Base-by-base conservation (phyloP, 352 stramenopile species). In the Phytophthora tentaculata region DNA sequence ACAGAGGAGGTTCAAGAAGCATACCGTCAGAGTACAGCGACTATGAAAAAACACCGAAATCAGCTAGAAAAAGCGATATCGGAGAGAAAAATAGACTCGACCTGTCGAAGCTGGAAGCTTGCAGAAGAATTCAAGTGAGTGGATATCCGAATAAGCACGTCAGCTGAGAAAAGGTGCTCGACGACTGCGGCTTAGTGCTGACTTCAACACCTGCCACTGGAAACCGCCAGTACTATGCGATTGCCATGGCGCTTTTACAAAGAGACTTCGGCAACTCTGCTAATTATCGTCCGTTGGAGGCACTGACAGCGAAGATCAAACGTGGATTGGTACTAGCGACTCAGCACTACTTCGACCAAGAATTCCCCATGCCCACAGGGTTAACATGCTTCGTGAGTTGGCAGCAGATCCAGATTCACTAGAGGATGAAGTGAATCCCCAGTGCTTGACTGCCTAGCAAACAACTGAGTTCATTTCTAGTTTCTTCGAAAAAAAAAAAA, bases 271-370 rank as follows among this genome's bases (percentile, higher is more conserved):
- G 20, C 6, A 12, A 54, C 13, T 9, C 3, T 7, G 13, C 19
- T 17, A 39, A 2, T 16, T 39, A 23, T 5, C 12, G 12, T 6
- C 6, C 26, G 6, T 54, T 49, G 43, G 43, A 49, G 23, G 24
- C n/a, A n/a, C 47, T 54, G 6, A 54, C 47, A 32, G 14, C 12
- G 5, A 54, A 54, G 47, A n/a, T 54, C 23, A 54, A 54, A 37
- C 10, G 26, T 13, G 47, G 47, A 9, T 8, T 54, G 13, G 47
- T 54, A 6, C 3, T 13, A 54, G 47, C 23, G 8, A 39, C 23
- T 49, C 23, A 39, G 22, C 47, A 32, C 3, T 54, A 17, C 12
- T 39, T 54, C 16, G 22, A 54, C 4, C 23, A 54, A 10, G 23
- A 54, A 54, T 54, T 20, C 26, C 23, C 10, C 47, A 49, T 9